These are phyloP conservation scores for Epicoccum nigrum DNA, from an alignment of 2,329 filamentous ascomycete genomes.

Conservation along the genomic window DNA sequence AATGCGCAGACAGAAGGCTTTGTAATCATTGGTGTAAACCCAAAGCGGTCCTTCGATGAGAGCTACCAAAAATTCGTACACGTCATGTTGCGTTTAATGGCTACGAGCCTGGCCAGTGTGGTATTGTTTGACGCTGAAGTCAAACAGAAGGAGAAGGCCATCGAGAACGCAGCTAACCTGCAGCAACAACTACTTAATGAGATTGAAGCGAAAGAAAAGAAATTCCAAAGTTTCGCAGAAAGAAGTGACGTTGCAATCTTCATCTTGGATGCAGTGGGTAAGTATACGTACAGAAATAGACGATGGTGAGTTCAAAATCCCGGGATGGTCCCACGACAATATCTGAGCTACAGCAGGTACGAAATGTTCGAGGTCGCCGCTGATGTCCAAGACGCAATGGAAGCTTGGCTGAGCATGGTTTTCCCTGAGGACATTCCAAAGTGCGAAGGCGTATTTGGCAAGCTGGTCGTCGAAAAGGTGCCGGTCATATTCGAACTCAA, in stretches of 20 bases:
- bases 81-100: slow-evolving; percentile 45
- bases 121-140: slow-evolving; percentile 49
- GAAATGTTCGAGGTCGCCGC: slow-evolving; percentile 39
- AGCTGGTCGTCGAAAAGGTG: slow-evolving; percentile 39
- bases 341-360: slow-evolving; percentile 3
- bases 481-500: slow-evolving; percentile 48
- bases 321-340: too few species aligned
- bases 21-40: slow-evolving; percentile 49
- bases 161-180: slow-evolving; percentile 43
- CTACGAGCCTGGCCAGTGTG: slow-evolving; percentile 49
- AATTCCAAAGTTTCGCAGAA: slow-evolving; percentile 50
- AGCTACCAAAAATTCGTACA: slow-evolving; percentile 49
- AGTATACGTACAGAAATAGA: slow-evolving; percentile 50
- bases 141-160: slow-evolving; percentile 43
- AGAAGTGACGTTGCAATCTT: slow-evolving; percentile 51
- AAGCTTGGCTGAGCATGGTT: slow-evolving; percentile 30
- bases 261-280: slow-evolving; percentile 43
- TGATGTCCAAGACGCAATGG: slow-evolving; percentile 22
- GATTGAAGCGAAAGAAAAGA: slow-evolving; percentile 38
- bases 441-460: slow-evolving; percentile 40
- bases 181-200: slow-evolving; percentile 45
- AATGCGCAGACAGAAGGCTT: slow-evolving; percentile 46
- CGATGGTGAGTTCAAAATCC: slow-evolving; percentile 35
- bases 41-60: slow-evolving; percentile 46
- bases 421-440: slow-evolving; percentile 45